A percentile compares a stretch with the other conserved stretches of the same genome.
Conservation (phyloP, 1,284 basidiomycete genomes). For the Neonothopanus nambi region DNA sequence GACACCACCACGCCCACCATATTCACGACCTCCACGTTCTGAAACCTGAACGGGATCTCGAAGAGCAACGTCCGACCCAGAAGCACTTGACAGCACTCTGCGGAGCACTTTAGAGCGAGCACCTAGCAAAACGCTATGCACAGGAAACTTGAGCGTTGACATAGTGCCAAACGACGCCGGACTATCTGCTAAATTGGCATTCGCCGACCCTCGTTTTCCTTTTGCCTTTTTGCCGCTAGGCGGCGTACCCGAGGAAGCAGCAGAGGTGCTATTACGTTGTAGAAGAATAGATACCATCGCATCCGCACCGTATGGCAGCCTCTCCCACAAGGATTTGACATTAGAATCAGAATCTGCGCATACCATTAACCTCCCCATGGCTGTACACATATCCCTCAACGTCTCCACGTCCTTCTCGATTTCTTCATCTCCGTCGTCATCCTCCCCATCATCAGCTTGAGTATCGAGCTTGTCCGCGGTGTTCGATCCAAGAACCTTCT, state of each 20-base stretch:
- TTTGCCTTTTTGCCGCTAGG: constrained; percentile 17
- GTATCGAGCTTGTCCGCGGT: constrained; percentile 1
- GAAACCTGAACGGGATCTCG: constrained; percentile 25
- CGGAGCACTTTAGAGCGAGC: constrained; percentile 58
- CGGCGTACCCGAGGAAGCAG: constrained; percentile 23
- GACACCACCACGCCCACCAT: no score
- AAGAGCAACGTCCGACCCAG: constrained; percentile 22
- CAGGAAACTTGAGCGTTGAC: constrained; percentile 44
- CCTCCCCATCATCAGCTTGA: constrained; percentile 27
- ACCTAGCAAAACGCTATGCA: constrained; percentile 67
- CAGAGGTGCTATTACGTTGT: not conserved
- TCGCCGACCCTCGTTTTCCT: not conserved
- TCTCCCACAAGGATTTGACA: not conserved
- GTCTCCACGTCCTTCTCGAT: constrained; percentile 53
- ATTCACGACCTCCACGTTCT: no score
- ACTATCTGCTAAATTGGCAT: not conserved
- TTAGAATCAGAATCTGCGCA: constrained; percentile 13
- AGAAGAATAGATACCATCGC: constrained; percentile 46
- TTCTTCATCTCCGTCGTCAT: constrained; percentile 40
- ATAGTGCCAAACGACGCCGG: constrained; percentile 16
- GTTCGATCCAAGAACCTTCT: not conserved
- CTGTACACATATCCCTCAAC: constrained; percentile 38
- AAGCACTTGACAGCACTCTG: constrained; percentile 37
- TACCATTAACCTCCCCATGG: constrained; percentile 32
- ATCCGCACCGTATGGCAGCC: constrained; percentile 60